These are phyloP conservation scores for Tolypocladium endophyticum DNA, from an alignment of 2,329 filamentous ascomycete genomes.

Conservation along the genomic window DNA sequence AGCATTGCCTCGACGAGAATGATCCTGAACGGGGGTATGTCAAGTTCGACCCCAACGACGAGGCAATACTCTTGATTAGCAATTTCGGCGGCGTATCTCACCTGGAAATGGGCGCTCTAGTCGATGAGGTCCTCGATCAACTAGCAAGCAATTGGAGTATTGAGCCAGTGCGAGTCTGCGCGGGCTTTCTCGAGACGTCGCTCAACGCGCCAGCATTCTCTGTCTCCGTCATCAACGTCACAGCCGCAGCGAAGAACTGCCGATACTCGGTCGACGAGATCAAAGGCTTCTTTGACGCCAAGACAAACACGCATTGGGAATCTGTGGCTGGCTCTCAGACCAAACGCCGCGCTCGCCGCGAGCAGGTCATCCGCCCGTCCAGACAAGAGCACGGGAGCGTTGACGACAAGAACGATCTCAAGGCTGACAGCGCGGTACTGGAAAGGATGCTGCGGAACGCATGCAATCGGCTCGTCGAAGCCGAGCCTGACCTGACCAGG, in stretches of 20 bases:
- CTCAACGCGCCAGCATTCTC: constrained; percentile 64
- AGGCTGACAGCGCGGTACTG: constrained; percentile 40
- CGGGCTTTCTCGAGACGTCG: constrained; percentile 59
- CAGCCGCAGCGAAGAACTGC: constrained; percentile 32
- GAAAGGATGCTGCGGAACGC: constrained; percentile 44
- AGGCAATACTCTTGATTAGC: constrained; percentile 43
- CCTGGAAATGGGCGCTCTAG: constrained; percentile 44
- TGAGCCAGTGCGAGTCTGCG: constrained; percentile 42
- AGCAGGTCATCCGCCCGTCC: constrained; percentile 31
- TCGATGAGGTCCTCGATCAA: constrained; percentile 42
- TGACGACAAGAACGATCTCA: constrained; percentile 29
- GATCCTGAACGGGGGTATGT: constrained; percentile 40
- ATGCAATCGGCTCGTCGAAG: constrained; percentile 41
- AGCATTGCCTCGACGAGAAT: constrained; percentile 46
- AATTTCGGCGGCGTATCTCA: constrained; percentile 50
- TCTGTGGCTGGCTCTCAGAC: constrained; percentile 36
- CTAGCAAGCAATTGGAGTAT: constrained; percentile 35
- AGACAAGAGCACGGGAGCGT: constrained; percentile 22
- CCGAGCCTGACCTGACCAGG: constrained; percentile 51
- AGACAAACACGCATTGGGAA: constrained; percentile 48
- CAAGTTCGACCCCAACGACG: constrained; percentile 32
- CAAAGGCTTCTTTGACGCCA: constrained; percentile 53
- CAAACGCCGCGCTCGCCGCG: constrained; percentile 21
- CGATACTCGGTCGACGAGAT: constrained; percentile 40
- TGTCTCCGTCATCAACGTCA: constrained; percentile 53